Evolutionary conservation across 371 early-diverging fungal species (phyloP).

Genomic region (Globomyces sp.): DNA sequence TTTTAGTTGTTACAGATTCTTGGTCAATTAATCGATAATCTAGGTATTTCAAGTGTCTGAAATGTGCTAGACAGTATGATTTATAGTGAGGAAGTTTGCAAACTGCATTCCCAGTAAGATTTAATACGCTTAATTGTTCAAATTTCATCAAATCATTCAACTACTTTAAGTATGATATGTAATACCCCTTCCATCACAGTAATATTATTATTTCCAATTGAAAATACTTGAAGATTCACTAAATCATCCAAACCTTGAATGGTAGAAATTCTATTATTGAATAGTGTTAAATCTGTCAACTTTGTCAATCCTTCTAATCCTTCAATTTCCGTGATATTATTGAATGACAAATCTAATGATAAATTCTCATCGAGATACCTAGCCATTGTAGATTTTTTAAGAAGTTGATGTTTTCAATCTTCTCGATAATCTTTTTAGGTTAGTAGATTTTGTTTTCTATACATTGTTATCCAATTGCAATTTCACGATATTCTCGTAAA

Average conservation of each 20-base stretch:
- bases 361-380: conserved; percentile 26
- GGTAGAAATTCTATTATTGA: conserved; percentile 49
- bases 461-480: conserved; percentile 59
- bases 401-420: conserved; percentile 52
- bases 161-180: conserved; percentile 19
- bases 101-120: conserved; percentile 49
- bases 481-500: conserved; percentile 49
- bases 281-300: conserved; percentile 46
- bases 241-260: conserved; percentile 50
- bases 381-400: conserved; percentile 54
- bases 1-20: conserved; percentile 30
- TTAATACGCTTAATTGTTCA: conserved; percentile 48
- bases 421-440: conserved; percentile 44
- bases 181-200: conserved; percentile 30
- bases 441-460: too few relatives aligned
- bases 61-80: conserved; percentile 48
- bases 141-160: conserved; percentile 46
- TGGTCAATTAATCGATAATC: conserved; percentile 54
- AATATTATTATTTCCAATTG: conserved; percentile 54
- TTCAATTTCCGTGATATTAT: conserved; percentile 49
- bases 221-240: conserved; percentile 48
- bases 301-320: conserved; percentile 40
- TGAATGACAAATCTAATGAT: conserved; percentile 51
- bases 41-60: conserved; percentile 49
- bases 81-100: conserved; percentile 50